phyloP scores from a whole-genome alignment of 2,329 filamentous ascomycete species.

The Trichophyton simii region DNA sequence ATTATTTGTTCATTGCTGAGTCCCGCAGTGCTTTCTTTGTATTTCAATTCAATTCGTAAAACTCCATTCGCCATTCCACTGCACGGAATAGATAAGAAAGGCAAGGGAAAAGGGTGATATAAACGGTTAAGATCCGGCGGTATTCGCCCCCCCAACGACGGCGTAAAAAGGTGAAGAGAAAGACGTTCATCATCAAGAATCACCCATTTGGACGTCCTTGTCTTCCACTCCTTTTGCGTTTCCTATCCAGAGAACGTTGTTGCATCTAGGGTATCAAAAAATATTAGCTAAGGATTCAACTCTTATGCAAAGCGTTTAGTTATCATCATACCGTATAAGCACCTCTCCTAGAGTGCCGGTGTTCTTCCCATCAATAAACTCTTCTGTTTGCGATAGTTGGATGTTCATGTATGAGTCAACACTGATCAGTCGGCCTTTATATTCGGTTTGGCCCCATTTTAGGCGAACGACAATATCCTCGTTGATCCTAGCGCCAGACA shows the following conservation, averaged over 20 bases:
- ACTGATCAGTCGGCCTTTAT: constrained; percentile 83
- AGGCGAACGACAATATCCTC: constrained; percentile 82
- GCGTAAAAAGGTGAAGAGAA: neutral
- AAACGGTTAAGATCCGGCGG: neutral
- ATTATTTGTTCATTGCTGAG: neutral
- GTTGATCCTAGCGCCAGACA: constrained; percentile 52
- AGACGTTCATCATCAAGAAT: constrained; percentile 4
- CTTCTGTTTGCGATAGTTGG: constrained; percentile 78
- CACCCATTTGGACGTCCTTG: constrained; percentile 29
- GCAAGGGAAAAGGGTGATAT: neutral
- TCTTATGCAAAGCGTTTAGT: constrained; percentile 14
- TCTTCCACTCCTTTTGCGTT: constrained; percentile 41
- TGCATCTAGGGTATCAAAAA: constrained; percentile 51
- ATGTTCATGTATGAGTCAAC: constrained; percentile 99
- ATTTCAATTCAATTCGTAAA: constrained; percentile 1
- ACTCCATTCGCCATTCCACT: constrained; percentile 6
- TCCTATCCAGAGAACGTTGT: constrained; percentile 92
- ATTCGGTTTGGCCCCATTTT: constrained; percentile 97
- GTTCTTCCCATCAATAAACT: constrained; percentile 79
- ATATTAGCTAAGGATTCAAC: neutral
- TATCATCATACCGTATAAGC: constrained; percentile 57
- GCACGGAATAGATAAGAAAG: constrained; percentile 1
- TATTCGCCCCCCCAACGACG: neutral
- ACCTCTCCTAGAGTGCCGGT: constrained; percentile 80
- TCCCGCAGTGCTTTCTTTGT: neutral